Evolutionary conservation across 306 rosid species (phyloP).

Genomic region (Cicer chorassanicum): DNA sequence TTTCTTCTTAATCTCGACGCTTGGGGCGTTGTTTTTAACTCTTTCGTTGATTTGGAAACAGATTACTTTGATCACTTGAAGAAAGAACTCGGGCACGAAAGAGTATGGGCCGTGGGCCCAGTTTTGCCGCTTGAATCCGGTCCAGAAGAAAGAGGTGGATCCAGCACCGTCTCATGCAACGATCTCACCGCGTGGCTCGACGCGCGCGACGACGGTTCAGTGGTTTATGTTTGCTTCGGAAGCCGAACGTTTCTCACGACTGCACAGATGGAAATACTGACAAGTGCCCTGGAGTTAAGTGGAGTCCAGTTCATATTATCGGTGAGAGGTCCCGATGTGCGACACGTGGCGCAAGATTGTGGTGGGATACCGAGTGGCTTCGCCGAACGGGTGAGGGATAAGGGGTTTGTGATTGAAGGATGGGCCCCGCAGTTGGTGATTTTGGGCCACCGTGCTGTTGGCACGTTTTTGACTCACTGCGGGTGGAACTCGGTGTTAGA

Average conservation of each 20-base stretch:
- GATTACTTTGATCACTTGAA: slow-evolving; percentile 45
- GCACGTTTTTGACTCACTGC: slow-evolving; percentile 59
- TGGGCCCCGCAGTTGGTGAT: slow-evolving; percentile 61
- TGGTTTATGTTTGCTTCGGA: slow-evolving; percentile 59
- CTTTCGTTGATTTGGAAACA: slow-evolving; percentile 49
- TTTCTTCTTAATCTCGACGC: slow-evolving; percentile 10
- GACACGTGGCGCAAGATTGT: slow-evolving; percentile 28
- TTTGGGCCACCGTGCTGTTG: slow-evolving; percentile 53
- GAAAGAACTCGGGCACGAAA: slow-evolving; percentile 42
- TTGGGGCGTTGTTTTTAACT: slow-evolving; percentile 56
- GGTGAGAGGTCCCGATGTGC: not conserved
- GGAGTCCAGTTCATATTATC: slow-evolving; percentile 48
- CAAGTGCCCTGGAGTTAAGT: slow-evolving; percentile 42
- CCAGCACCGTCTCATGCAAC: slow-evolving; percentile 32
- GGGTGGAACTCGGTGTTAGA: slow-evolving; percentile 69
- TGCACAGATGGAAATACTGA: slow-evolving; percentile 47
- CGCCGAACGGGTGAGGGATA: slow-evolving; percentile 33
- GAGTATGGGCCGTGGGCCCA: slow-evolving; percentile 63
- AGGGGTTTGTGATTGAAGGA: slow-evolving; percentile 49
- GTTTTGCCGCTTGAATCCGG: slow-evolving; percentile 19
- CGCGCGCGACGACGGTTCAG: slow-evolving; percentile 17
- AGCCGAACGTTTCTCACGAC: slow-evolving; percentile 48
- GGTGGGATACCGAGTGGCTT: slow-evolving; percentile 29
- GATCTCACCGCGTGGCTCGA: slow-evolving; percentile 51
- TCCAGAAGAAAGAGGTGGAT: slow-evolving; percentile 43